Percentiles rank a stretch among this genome's conserved stretches.
Conservation (phyloP, 139 green algal species). For the Chlorella sp. region DNA sequence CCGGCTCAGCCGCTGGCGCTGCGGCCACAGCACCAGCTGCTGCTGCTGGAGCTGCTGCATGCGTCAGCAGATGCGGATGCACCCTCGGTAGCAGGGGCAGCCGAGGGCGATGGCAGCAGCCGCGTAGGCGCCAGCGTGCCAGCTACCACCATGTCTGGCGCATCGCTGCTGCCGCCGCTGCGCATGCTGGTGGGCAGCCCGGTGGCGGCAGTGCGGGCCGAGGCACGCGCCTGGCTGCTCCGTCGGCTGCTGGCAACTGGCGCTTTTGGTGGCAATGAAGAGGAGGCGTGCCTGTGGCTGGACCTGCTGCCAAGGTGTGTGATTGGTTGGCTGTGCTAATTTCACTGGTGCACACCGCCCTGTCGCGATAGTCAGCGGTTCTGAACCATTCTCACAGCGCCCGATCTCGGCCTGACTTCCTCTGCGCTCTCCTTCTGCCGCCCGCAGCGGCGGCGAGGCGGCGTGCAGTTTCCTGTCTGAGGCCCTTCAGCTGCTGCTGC, state of each 20-base stretch:
- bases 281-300: slow-evolving; percentile 57
- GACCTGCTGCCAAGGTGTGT: slow-evolving; percentile 29
- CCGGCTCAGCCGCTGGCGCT: neutral
- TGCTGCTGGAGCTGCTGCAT: slow-evolving; percentile 6
- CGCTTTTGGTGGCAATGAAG: slow-evolving; percentile 26
- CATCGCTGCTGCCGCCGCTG: neutral
- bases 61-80: slow-evolving; percentile 1
- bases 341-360: neutral
- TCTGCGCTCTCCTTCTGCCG: too few relatives aligned
- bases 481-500: slow-evolving; percentile 33
- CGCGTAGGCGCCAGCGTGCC: neutral
- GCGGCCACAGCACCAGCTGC: slow-evolving; percentile 31
- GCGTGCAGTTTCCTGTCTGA: slow-evolving; percentile 49
- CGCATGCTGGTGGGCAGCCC: slow-evolving; percentile 36
- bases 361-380: too few relatives aligned
- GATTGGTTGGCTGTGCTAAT: neutral
- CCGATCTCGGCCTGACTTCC: too few relatives aligned
- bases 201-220: slow-evolving; percentile 5
- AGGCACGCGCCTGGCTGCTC: slow-evolving; percentile 15
- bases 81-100: neutral
- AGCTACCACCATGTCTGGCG: neutral
- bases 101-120: neutral
- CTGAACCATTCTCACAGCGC: too few relatives aligned
- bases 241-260: slow-evolving; percentile 26
- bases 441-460: slow-evolving; percentile 17